Percentiles rank a stretch among this genome's conserved stretches.
phyloP scores from a whole-genome alignment of 768 basidiomycete species.

The Leccinellum rugosiceps region DNA sequence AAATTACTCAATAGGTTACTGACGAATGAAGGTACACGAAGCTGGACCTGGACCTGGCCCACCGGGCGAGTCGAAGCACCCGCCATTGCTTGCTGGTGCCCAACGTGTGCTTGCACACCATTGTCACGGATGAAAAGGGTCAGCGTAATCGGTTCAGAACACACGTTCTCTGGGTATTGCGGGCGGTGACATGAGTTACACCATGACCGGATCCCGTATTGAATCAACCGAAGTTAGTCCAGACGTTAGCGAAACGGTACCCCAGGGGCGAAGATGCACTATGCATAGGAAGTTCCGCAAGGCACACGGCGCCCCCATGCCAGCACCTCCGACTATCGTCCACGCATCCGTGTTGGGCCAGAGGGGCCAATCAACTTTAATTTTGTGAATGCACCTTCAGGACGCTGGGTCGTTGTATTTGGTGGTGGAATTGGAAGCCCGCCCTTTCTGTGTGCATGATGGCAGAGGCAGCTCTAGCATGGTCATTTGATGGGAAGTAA shows the following conservation, averaged over 20 bases:
- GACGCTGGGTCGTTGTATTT: not conserved
- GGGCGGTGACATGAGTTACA: too few relatives aligned
- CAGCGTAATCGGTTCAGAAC: too few relatives aligned
- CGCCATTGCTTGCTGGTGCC: not conserved
- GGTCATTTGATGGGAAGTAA: too few relatives aligned
- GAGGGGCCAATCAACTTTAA: not conserved
- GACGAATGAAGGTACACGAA: not conserved
- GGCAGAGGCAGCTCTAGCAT: too few relatives aligned
- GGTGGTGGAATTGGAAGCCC: not conserved
- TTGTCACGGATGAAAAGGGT: too few relatives aligned
- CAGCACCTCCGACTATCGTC: not conserved
- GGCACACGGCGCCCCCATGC: not conserved
- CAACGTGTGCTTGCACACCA: too few relatives aligned
- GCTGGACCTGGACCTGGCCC: not conserved
- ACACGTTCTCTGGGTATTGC: too few relatives aligned
- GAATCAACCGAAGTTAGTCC: not conserved
- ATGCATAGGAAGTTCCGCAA: not conserved
- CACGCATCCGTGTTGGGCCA: not conserved
- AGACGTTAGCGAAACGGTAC: not conserved
- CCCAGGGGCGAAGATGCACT: not conserved
- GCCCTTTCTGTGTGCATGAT: too few relatives aligned
- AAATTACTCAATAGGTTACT: too few relatives aligned
- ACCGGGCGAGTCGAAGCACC: not conserved
- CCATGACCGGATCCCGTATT: too few relatives aligned
- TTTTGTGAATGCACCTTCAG: not conserved